A percentile compares a stretch with the other conserved stretches of the same genome.
Conservation (phyloP, 1,284 basidiomycete species). For the Pulveroboletus sp. region DNA sequence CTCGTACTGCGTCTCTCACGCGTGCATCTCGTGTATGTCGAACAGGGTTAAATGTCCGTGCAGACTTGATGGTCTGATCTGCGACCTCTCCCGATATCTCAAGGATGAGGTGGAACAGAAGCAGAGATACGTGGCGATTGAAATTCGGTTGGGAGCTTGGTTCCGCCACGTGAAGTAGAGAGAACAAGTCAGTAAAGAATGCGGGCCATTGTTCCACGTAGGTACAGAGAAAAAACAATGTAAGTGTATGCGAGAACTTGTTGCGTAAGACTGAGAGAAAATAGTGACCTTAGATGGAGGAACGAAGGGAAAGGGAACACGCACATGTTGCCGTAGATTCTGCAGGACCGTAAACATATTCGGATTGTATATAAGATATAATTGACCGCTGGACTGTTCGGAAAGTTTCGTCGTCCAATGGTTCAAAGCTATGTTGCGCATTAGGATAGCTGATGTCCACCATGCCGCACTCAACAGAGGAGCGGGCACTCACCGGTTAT, state of each 20-base stretch:
- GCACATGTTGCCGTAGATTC: constrained; percentile 74
- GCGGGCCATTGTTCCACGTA: constrained; percentile 83
- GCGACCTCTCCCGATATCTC: constrained; percentile 93
- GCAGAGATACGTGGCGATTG: constrained; percentile 80
- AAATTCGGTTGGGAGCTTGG: constrained; percentile 57
- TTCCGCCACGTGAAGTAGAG: constrained; percentile 65
- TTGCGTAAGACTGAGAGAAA: constrained; percentile 77
- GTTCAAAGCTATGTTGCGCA: constrained; percentile 56
- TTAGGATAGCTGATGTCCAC: constrained; percentile 5
- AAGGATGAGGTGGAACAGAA: constrained; percentile 85
- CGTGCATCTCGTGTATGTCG: constrained; percentile 80
- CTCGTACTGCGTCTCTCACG: constrained; percentile 87
- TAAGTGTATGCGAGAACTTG: constrained; percentile 97
- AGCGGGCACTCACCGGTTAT: constrained; percentile 66
- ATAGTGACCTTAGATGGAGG: constrained; percentile 10
- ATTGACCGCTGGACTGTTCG: constrained; percentile 68
- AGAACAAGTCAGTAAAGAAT: constrained; percentile 80
- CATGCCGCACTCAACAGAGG: background rate
- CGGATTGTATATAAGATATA: constrained; percentile 74
- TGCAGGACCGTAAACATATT: constrained; percentile 76
- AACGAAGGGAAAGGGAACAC: constrained; percentile 33
- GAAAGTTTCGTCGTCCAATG: constrained; percentile 69
- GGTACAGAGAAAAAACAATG: constrained; percentile 90
- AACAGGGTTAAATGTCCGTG: constrained; percentile 66
- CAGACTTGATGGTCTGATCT: constrained; percentile 86